phyloP scores from a whole-genome alignment of 768 basidiomycete genomes.

The Naematelia encephala region DNA sequence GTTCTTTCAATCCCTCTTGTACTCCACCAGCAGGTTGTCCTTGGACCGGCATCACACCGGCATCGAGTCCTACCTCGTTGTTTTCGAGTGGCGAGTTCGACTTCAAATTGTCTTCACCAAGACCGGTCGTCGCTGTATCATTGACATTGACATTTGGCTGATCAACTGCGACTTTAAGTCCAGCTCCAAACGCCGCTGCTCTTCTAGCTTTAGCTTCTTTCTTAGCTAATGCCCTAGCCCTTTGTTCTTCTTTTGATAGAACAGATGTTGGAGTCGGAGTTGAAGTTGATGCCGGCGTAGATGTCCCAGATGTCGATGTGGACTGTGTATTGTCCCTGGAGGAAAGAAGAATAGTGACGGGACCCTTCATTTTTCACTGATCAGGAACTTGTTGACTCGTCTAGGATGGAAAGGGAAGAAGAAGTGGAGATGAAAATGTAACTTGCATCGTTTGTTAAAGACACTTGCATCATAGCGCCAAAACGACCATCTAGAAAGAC shows the following conservation, averaged over 20 bases:
- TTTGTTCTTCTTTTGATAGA: conserved; percentile 4
- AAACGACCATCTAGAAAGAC: conserved; percentile 72
- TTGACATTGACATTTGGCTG: conserved; percentile 5
- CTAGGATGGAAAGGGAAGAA: neutral
- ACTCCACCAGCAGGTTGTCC: neutral
- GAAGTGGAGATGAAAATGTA: neutral
- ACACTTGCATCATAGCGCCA: conserved; percentile 94
- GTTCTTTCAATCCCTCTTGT: neutral
- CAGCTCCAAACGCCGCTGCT: neutral
- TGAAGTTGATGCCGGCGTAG: neutral
- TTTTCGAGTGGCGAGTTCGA: neutral
- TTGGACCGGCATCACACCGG: neutral
- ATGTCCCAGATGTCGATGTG: neutral
- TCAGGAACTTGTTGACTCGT: too few species aligned
- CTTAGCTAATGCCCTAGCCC: neutral
- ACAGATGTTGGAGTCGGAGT: neutral
- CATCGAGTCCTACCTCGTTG: neutral
- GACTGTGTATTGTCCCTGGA: conserved; percentile 11
- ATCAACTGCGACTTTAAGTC: neutral
- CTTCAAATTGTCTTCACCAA: neutral
- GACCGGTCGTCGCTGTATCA: neutral
- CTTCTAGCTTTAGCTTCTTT: neutral
- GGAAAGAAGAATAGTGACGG: conserved; percentile 40
- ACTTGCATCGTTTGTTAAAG: conserved; percentile 76
- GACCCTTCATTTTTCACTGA: conserved; percentile 33